Base-by-base conservation (phyloP, 1,139 yeast species). In the Nakaseomyces delphensis region DNA sequence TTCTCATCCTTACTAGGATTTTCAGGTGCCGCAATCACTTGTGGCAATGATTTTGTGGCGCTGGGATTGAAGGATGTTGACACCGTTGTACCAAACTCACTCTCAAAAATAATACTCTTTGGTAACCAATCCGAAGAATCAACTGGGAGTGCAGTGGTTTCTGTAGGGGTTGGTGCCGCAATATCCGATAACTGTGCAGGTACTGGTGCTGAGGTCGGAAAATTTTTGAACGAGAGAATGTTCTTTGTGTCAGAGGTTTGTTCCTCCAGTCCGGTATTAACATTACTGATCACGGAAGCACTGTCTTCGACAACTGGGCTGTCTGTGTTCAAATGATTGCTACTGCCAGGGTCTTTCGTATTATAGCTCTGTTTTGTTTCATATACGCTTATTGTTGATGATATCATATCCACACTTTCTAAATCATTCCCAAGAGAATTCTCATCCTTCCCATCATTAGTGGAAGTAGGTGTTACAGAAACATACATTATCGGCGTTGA, bases 1-100 rank as follows among this genome's bases (percentile, higher is more conserved):
- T 73, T 53, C 45, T 59, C 43, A 31, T 64, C 60, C 13, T 45
- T 50, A 3, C 48, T 46, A 10, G 48, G 52, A 4, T 49, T 42
- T 8, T 55, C 49, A 6, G 54, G 52, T 27, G 80, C 81, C 1
- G 81, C 72, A 48, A 80, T 80, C 1, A 82, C 84, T 53, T 72
- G 73, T 42, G 87, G 87, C 52, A 80, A 68, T 1, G 54, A 50
- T 3, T 53, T 51, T 3, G 56, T 54, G 2, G 49, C 52, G 19
- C 44, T 41, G 3, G 50, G 43, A 13, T 43, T 48, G 4, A 45
- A 36, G 13, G 37, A 31, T 3, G 45, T 30, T 2, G 43, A 32
- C 13, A 45, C 30, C 3, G 45, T 9, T 20, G 28, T 41, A 2
- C 28, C 30, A 10, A 20, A 14, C 3, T 40, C 27, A 15, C 44